Evolutionary conservation across 768 basidiomycete species (phyloP).

Genomic region (Trametes gibbosa): DNA sequence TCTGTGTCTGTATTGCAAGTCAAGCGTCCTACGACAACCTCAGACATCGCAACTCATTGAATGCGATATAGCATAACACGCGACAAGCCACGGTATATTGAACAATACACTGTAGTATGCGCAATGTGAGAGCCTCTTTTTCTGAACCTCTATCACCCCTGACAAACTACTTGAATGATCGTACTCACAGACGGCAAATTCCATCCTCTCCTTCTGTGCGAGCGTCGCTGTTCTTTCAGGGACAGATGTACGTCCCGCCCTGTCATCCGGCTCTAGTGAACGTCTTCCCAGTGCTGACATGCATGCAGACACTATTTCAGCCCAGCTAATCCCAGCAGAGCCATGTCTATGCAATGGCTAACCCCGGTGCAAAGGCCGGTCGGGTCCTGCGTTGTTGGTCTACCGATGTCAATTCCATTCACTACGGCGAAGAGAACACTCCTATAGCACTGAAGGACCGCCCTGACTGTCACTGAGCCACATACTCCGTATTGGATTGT

Average conservation of each 20-base stretch:
- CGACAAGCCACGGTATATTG: neutral
- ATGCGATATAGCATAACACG: neutral
- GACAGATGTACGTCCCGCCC: neutral
- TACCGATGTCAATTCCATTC: neutral
- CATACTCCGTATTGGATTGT: no score
- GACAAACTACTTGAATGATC: neutral
- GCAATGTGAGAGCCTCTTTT: neutral
- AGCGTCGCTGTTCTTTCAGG: slow-evolving; percentile 8
- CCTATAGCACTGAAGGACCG: neutral
- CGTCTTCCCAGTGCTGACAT: neutral
- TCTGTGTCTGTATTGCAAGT: neutral
- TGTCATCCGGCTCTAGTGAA: slow-evolving; percentile 1
- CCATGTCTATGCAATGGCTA: neutral
- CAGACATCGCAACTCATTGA: neutral
- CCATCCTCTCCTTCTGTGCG: neutral
- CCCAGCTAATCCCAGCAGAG: neutral
- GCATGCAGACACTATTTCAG: neutral
- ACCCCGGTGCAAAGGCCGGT: neutral
- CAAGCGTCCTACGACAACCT: neutral
- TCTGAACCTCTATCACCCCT: neutral
- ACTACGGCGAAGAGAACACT: neutral
- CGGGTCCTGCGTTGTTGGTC: neutral
- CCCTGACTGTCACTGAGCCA: neutral
- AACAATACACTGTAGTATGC: neutral
- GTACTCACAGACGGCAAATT: neutral